phyloP scores from a whole-genome alignment of 225 moss, liverwort and hornwort species.

The Straminergon stramineum region DNA sequence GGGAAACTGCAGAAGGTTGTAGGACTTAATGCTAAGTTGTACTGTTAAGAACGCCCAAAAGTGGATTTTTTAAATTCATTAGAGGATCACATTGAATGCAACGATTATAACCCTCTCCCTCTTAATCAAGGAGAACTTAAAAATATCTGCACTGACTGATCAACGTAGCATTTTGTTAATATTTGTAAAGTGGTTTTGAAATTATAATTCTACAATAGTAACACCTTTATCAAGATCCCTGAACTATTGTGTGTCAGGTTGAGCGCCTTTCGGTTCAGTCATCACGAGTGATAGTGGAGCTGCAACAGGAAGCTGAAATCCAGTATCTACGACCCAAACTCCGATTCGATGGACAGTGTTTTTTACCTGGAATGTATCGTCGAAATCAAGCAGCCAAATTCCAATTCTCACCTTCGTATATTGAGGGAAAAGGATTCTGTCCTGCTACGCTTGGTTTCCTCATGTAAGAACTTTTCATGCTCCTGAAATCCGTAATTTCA shows the following conservation, averaged over 20 bases:
- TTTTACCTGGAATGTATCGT: slow-evolving; percentile 39
- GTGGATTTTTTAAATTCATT: background rate
- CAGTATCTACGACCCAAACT: slow-evolving; percentile 47
- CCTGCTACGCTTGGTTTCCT: slow-evolving; percentile 49
- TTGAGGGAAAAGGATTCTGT: slow-evolving; percentile 51
- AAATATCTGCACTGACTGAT: background rate
- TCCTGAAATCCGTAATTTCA: background rate
- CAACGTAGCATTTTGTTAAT: background rate
- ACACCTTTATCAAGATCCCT: background rate
- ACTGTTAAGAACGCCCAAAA: background rate
- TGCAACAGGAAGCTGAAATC: slow-evolving; percentile 47
- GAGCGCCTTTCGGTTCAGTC: slow-evolving; percentile 34
- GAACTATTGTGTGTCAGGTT: slow-evolving; percentile 14
- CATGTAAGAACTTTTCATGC: slow-evolving; percentile 7
- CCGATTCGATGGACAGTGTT: slow-evolving; percentile 25
- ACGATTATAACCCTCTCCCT: background rate
- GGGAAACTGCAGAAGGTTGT: background rate
- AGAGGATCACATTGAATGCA: background rate
- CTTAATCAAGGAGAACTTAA: background rate
- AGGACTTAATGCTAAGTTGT: background rate
- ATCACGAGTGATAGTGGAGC: slow-evolving; percentile 37
- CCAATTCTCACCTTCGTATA: slow-evolving; percentile 44
- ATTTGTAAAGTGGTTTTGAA: background rate
- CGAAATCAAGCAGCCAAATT: slow-evolving; percentile 47
- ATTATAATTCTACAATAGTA: background rate